These are phyloP conservation scores for Fusarium sp. DNA, from an alignment of 2,329 filamentous ascomycete species.

Conservation along the genomic window DNA sequence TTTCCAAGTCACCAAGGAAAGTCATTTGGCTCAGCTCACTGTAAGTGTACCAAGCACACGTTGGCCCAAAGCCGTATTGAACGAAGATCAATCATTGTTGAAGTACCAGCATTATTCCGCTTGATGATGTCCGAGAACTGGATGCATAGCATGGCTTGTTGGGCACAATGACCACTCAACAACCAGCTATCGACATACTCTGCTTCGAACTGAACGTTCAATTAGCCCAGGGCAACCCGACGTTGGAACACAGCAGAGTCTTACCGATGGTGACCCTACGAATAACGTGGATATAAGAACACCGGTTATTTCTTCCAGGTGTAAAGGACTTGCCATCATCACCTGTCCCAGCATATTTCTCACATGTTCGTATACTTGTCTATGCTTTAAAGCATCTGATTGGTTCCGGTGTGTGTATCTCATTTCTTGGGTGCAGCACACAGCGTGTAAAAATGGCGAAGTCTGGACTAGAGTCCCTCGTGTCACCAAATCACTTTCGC, in stretches of 20 bases:
- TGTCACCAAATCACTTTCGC: conserved; percentile 19
- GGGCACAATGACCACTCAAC: conserved; percentile 56
- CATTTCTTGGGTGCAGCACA: conserved; percentile 56
- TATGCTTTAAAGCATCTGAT: conserved; percentile 43
- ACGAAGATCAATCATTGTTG: conserved; percentile 50
- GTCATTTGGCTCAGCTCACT: conserved; percentile 9
- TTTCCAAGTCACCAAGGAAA: not conserved
- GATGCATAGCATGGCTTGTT: conserved; percentile 58
- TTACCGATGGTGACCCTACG: conserved; percentile 37
- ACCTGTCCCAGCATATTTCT: conserved; percentile 54
- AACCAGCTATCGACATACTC: conserved; percentile 60
- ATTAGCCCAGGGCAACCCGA: not conserved
- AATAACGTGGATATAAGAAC: conserved; percentile 54
- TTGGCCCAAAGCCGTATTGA: conserved; percentile 43
- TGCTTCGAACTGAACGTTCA: conserved; percentile 24
- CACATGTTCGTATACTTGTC: conserved; percentile 56
- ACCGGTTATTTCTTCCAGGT: conserved; percentile 56
- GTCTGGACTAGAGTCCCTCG: conserved; percentile 46
- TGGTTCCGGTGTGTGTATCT: conserved; percentile 42
- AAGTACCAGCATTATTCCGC: conserved; percentile 49
- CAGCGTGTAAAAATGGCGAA: conserved; percentile 56
- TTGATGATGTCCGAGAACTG: conserved; percentile 56
- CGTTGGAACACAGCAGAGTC: not conserved
- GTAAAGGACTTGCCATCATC: conserved; percentile 54
- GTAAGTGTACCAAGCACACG: conserved; percentile 31